Evolutionary conservation across 805 yeast genomes (phyloP).

Genomic region (Dipodascopsis tothii): DNA sequence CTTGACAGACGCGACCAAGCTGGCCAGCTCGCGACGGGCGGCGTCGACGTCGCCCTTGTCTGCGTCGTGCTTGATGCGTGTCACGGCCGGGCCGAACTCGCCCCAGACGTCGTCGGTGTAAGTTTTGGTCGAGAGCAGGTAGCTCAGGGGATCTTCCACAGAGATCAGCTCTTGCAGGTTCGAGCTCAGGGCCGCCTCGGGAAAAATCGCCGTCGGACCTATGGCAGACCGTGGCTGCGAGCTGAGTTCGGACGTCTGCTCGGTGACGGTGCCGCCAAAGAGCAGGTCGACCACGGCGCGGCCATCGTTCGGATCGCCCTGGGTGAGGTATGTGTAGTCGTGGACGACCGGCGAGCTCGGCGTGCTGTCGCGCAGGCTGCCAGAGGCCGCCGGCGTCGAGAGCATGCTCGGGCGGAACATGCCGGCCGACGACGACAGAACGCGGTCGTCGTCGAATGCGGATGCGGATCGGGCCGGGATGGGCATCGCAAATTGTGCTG

Average conservation of each 20-base stretch:
- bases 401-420: too few relatives aligned
- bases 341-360: too few relatives aligned
- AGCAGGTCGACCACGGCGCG: constrained; percentile 14
- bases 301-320: too few relatives aligned
- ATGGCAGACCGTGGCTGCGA: constrained; percentile 3
- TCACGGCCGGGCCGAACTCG: neutral
- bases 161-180: constrained; percentile 6
- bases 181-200: constrained; percentile 6
- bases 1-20: neutral
- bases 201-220: constrained; percentile 5
- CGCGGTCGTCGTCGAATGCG: too few relatives aligned
- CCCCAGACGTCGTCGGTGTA: constrained; percentile 24
- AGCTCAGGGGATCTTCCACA: constrained; percentile 20
- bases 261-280: constrained; percentile 7
- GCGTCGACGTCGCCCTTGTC: neutral
- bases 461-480: too few relatives aligned
- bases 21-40: neutral
- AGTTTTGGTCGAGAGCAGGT: constrained; percentile 10
- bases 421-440: too few relatives aligned
- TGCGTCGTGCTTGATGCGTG: neutral
- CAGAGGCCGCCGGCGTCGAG: too few relatives aligned
- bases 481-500: too few relatives aligned
- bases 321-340: too few relatives aligned
- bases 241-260: constrained; percentile 3
- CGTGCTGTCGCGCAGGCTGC: too few relatives aligned